Conservation (phyloP, 306 rosid species). For the Cucumis sativus region Cucumber_9930_V3 NC_026660.2:24581501-24582000, state of each 20-base stretch:
- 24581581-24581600: no score
- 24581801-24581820: background rate
- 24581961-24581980: background rate
- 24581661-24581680: background rate
- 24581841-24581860: background rate
- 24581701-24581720: background rate
- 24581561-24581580: no score
- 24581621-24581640: no score
- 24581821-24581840: background rate
- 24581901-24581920: background rate
- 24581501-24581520: no score
- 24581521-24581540: no score
- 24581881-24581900: background rate
- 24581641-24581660: no score
- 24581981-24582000: slow-evolving; percentile 3
- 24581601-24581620: no score
- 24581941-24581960: slow-evolving; percentile 1
- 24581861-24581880: background rate
- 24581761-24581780: background rate
- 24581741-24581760: background rate
- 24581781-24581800: background rate
- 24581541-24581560: no score
- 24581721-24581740: background rate
- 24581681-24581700: background rate
- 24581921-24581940: background rate